These are phyloP conservation scores for Mycena latifolia DNA, from an alignment of 768 basidiomycete genomes.

Conservation along the genomic window DNA sequence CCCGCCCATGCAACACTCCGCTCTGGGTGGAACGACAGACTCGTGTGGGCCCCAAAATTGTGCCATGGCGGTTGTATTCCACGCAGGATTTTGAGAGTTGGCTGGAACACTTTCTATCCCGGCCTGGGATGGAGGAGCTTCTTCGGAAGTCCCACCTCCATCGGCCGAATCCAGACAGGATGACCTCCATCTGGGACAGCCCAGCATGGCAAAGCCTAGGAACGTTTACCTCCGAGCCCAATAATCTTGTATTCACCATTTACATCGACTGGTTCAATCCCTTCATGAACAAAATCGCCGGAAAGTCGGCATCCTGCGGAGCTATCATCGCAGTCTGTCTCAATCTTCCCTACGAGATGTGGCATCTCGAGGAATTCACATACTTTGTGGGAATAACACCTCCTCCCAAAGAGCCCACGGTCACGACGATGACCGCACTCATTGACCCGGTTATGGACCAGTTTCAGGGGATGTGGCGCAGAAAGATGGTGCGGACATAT, in stretches of 20 bases:
- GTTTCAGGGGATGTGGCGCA: conserved; percentile 21
- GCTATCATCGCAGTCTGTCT: conserved; percentile 38
- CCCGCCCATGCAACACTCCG: too few species aligned
- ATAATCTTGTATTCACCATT: conserved; percentile 20
- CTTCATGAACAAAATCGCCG: conserved; percentile 34
- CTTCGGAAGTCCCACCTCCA: conserved; percentile 23
- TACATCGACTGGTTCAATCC: conserved; percentile 41
- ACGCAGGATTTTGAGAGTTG: not conserved
- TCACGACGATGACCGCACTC: conserved; percentile 17
- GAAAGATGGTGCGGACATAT: conserved; percentile 25
- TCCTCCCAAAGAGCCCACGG: too few species aligned
- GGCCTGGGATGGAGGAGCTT: conserved; percentile 30
- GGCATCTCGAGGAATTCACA: too few species aligned
- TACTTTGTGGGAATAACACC: too few species aligned
- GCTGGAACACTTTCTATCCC: conserved; percentile 1
- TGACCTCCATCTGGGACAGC: conserved; percentile 29
- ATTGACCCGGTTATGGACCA: conserved; percentile 7
- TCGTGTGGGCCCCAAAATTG: not conserved
- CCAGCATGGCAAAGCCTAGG: too few species aligned
- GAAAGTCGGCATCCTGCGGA: conserved; percentile 26
- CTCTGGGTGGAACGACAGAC: too few species aligned
- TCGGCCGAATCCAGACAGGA: conserved; percentile 11
- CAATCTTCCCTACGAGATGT: too few species aligned
- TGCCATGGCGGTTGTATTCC: not conserved
- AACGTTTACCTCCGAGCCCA: too few species aligned